phyloP scores from a whole-genome alignment of 176 grass and related monocot species.

The Zea mays region DNA sequence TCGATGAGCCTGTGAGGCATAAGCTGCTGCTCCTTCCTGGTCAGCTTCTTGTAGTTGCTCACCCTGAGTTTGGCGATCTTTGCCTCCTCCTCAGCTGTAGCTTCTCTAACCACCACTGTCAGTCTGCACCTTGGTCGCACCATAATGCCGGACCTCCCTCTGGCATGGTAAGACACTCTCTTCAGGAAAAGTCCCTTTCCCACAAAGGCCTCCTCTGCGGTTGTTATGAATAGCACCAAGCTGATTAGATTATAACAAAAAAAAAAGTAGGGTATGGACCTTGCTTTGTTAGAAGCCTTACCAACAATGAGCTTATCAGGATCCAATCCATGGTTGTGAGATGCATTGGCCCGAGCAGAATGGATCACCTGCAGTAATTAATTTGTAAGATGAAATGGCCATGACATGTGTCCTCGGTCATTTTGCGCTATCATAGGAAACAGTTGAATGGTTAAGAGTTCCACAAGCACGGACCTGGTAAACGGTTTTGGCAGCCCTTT shows the following conservation, averaged over 20 bases:
- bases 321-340: conserved; percentile 79
- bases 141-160: conserved; percentile 73
- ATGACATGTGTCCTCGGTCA: background rate
- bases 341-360: conserved; percentile 89
- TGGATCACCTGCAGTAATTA: conserved; percentile 67
- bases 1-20: conserved; percentile 88
- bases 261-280: background rate
- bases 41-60: conserved; percentile 91
- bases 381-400: conserved; percentile 26
- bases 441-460: background rate
- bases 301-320: conserved; percentile 84
- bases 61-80: conserved; percentile 88
- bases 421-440: background rate
- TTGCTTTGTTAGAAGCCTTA: conserved; percentile 23
- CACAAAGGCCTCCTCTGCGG: conserved; percentile 76
- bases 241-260: background rate
- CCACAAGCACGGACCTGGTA: conserved; percentile 59
- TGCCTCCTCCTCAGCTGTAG: conserved; percentile 79
- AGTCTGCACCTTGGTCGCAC: conserved; percentile 76
- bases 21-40: conserved; percentile 71
- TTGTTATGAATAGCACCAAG: background rate
- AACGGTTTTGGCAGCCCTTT: conserved; percentile 81
- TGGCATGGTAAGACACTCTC: conserved; percentile 81
- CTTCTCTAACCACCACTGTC: conserved; percentile 90
- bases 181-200: conserved; percentile 83